Percentiles rank a stretch among this genome's conserved stretches.
phyloP scores from a whole-genome alignment of 2,329 filamentous ascomycete species.

The Fusarium subtropicale region DNA sequence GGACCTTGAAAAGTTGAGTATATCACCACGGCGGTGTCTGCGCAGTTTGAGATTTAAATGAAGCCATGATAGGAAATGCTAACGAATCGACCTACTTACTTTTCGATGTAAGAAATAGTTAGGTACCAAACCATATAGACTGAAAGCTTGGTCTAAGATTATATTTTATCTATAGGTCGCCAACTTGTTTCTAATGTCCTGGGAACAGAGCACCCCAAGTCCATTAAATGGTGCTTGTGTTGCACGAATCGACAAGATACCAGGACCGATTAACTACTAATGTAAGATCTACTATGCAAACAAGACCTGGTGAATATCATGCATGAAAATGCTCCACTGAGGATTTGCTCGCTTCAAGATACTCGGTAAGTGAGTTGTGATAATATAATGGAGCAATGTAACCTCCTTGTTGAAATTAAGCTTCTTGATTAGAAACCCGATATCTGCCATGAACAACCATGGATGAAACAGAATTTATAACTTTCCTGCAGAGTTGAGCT shows the following conservation, averaged over 20 bases:
- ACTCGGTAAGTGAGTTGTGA: constrained; percentile 27
- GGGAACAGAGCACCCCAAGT: background rate
- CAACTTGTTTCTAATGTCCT: too few relatives aligned
- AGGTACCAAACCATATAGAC: background rate
- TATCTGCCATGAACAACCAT: background rate
- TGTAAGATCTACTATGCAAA: constrained; percentile 14
- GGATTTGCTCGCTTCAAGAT: constrained; percentile 19
- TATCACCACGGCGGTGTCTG: constrained; percentile 4
- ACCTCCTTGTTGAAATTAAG: constrained; percentile 6
- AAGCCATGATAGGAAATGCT: background rate
- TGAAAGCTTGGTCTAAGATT: background rate
- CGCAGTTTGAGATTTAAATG: background rate
- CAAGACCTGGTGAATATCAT: background rate
- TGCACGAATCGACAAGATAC: background rate
- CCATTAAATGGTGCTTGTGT: background rate
- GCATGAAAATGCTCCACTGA: constrained; percentile 9
- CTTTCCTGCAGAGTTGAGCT: background rate
- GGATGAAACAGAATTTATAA: background rate
- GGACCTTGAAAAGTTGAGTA: background rate
- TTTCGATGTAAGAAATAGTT: background rate
- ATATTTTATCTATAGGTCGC: too few relatives aligned
- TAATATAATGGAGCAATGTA: constrained; percentile 15
- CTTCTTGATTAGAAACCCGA: background rate
- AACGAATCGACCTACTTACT: background rate
- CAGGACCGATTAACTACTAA: background rate